phyloP scores from a whole-genome alignment of 495 filamentous ascomycete genomes.

The Penicillium dipodomyicola region DNA sequence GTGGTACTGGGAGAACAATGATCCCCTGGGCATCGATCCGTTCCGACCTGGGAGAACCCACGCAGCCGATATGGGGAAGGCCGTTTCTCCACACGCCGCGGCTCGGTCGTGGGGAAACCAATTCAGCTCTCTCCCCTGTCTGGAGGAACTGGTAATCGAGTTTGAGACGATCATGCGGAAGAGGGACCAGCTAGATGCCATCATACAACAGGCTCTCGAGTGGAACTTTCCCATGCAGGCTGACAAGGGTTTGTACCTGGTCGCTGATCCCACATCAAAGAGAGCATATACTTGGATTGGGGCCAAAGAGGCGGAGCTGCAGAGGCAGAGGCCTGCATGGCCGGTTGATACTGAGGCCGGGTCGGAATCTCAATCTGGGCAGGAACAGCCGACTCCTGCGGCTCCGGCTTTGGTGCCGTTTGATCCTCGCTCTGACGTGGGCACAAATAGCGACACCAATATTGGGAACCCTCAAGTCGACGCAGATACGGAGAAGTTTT shows the following conservation, averaged over 20 bases:
- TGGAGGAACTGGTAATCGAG: conserved; percentile 18
- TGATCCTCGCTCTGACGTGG: conserved; percentile 58
- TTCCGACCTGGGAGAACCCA: conserved; percentile 14
- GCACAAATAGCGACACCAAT: background rate
- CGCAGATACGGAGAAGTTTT: background rate
- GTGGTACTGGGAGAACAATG: conserved; percentile 19
- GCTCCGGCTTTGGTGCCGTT: conserved; percentile 61
- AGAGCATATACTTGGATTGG: conserved; percentile 16
- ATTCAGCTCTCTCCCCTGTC: conserved; percentile 2
- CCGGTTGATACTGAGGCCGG: background rate
- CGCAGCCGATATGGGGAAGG: conserved; percentile 6
- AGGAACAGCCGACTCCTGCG: conserved; percentile 25
- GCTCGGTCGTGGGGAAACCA: conserved; percentile 2
- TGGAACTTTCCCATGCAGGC: conserved; percentile 17
- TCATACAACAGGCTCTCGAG: conserved; percentile 7
- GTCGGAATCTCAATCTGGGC: background rate
- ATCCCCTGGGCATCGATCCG: conserved; percentile 17
- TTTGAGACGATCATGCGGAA: conserved; percentile 20
- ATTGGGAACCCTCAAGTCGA: conserved; percentile 50
- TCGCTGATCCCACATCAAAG: conserved; percentile 6
- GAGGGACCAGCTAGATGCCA: conserved; percentile 15
- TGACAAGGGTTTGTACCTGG: conserved; percentile 3
- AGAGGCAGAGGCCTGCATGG: background rate
- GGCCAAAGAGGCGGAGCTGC: conserved; percentile 14
- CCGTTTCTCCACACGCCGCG: background rate